Evolutionary conservation across 176 grass and related monocot species (phyloP).

Genomic region (Oryza meridionalis): DNA sequence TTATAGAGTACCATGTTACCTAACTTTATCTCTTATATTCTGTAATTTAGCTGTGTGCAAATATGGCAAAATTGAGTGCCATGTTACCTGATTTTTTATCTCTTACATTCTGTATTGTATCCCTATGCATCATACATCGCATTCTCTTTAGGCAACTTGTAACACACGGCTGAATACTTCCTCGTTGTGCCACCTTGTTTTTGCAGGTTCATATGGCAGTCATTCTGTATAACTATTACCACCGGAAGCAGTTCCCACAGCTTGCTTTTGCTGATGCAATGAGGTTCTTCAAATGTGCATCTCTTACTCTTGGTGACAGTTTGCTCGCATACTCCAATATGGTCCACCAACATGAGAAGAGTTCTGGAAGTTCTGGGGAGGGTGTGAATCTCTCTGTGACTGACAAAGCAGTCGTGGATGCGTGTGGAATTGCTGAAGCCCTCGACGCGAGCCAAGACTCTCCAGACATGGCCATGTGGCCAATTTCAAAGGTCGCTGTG

Average conservation of each 20-base stretch:
- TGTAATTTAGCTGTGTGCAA: not conserved
- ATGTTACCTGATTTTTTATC: not conserved
- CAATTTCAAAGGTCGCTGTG: conserved; percentile 60
- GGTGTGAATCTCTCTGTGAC: conserved; percentile 44
- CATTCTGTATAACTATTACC: conserved; percentile 80
- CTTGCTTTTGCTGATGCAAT: conserved; percentile 43
- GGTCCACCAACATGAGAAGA: conserved; percentile 23
- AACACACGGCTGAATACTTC: not conserved
- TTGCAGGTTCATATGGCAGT: conserved; percentile 72
- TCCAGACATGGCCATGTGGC: conserved; percentile 48
- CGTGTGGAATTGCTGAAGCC: conserved; percentile 53
- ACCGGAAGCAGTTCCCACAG: conserved; percentile 59
- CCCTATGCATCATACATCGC: not conserved
- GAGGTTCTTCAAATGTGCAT: conserved; percentile 43
- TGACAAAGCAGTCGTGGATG: conserved; percentile 44
- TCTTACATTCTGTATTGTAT: not conserved
- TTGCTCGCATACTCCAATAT: conserved; percentile 43
- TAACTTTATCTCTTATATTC: too few relatives aligned
- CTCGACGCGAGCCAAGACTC: conserved; percentile 48
- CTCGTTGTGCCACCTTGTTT: conserved; percentile 1
- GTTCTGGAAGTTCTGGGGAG: not conserved
- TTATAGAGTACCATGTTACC: too few relatives aligned
- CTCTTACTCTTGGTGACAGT: conserved; percentile 26
- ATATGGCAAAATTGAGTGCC: not conserved
- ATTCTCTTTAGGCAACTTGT: not conserved